A percentile compares a stretch with the other conserved stretches of the same genome.
Evolutionary conservation across 2,329 filamentous ascomycete genomes (phyloP).

Genomic region (Penicillium olsonii): DNA sequence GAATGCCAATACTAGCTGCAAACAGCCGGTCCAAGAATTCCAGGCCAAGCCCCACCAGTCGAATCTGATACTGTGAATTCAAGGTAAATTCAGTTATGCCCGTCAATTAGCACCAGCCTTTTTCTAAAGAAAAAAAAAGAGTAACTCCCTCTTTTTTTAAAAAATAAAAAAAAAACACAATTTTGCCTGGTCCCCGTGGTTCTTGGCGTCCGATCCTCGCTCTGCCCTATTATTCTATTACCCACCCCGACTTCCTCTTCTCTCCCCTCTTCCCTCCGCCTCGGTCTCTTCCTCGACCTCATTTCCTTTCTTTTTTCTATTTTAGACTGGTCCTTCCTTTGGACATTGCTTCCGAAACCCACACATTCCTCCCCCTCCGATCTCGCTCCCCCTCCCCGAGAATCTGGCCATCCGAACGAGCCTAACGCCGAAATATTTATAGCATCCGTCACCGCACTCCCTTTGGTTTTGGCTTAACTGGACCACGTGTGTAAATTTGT

Average conservation of each 20-base stretch:
- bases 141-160: no score
- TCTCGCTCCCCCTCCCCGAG: slow-evolving; percentile 9
- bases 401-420: slow-evolving; percentile 10
- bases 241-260: slow-evolving; percentile 17
- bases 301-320: slow-evolving; percentile 8
- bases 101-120: not conserved
- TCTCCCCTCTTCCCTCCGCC: slow-evolving; percentile 13
- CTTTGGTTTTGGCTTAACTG: slow-evolving; percentile 20
- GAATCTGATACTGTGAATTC: not conserved
- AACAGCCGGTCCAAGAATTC: not conserved
- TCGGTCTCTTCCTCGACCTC: slow-evolving; percentile 8
- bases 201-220: slow-evolving; percentile 25
- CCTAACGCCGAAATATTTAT: slow-evolving; percentile 17
- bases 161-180: not conserved
- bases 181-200: slow-evolving; percentile 7
- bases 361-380: not conserved
- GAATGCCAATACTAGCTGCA: not conserved
- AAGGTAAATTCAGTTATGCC: not conserved
- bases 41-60: slow-evolving; percentile 1
- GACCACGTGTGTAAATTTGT: slow-evolving; percentile 19
- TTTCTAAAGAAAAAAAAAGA: no score
- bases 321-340: slow-evolving; percentile 10
- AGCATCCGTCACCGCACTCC: slow-evolving; percentile 14
- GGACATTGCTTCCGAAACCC: slow-evolving; percentile 6
- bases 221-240: slow-evolving; percentile 20